Base-by-base conservation (phyloP, 2,329 filamentous ascomycete species). In the Neofusicoccum ribis region DNA sequence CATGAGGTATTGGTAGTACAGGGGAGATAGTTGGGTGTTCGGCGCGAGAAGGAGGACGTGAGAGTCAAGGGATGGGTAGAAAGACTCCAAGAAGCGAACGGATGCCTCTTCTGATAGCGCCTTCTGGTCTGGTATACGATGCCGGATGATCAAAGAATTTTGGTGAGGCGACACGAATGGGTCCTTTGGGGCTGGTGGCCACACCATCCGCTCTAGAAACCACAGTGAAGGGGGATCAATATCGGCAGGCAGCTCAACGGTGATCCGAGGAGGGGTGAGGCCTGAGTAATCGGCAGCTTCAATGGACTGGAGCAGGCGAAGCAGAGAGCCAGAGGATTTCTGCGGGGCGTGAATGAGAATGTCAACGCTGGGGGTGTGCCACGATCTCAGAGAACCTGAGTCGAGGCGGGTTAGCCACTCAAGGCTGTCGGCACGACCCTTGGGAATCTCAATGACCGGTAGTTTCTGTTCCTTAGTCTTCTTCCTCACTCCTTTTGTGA, bases 41-140 rank as follows among this genome's bases (percentile, higher is more conserved):
- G 93, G 87, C 5, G 92, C 93, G 5, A 99, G 84, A 1, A 97
- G 79, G n/a, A 99, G 83, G 2, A 97, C 86, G 74, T 97, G 92
- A 9, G 89, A 89, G 61, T 86, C 78, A 2, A 77, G 74, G 3
- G 82, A 79, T 2, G 95, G 93, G 84, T 93, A 98, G 76, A 96
- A 97, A 0, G 91, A 90, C 79, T 98, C 93, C 5, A 97, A 80
- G 66, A 94, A 91, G 27, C 89, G 88, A 15, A 89, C 82, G 0
- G 92, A 88, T 64, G 89, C 89, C 70, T 93, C 89, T 68, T 91
- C 87, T 49, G 90, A 84, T 5, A 83, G 87, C 67, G 89, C 72
- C 52, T 81, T 82, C 54, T 84, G 80, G 43, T 82, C 82, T 11
- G 86, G 81, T 49, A 97, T 89, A 36, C 92, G 89, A 68, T 91